These are phyloP conservation scores for Eucommia ulmoides DNA, from an alignment of 257 asterid species.

Conservation along the genomic window DNA sequence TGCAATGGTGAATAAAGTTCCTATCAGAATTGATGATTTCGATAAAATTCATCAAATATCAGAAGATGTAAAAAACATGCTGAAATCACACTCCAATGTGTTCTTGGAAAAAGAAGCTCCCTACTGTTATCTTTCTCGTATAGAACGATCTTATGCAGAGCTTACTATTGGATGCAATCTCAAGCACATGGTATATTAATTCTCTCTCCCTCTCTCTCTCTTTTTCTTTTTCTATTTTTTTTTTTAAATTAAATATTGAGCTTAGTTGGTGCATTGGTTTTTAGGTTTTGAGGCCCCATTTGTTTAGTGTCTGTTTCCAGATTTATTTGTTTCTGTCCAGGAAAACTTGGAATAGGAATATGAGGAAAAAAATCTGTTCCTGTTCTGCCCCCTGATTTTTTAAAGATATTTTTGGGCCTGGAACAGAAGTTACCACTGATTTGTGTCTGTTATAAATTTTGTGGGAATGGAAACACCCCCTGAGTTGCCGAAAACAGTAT, in stretches of 20 bases:
- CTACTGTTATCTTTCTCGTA: conserved; percentile 59
- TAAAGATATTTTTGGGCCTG: too few species aligned
- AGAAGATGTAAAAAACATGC: conserved; percentile 65
- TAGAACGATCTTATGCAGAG: conserved; percentile 64
- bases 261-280: too few species aligned
- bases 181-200: conserved; percentile 38
- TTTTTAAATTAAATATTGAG: not conserved
- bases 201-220: not conserved
- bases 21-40: conserved; percentile 47
- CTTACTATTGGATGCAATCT: conserved; percentile 86
- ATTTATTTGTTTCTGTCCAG: not conserved
- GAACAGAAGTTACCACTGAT: too few species aligned
- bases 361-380: too few species aligned
- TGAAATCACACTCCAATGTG: conserved; percentile 51
- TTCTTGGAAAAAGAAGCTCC: conserved; percentile 85
- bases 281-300: not conserved
- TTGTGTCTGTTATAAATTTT: too few species aligned
- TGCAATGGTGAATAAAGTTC: conserved; percentile 39
- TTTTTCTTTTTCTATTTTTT: conserved; percentile 3
- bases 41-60: conserved; percentile 64
- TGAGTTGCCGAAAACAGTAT: too few species aligned
- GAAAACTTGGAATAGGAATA: not conserved
- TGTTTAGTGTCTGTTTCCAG: not conserved
- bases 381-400: too few species aligned
- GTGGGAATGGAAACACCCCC: too few species aligned